Evolutionary conservation across 2,329 filamentous ascomycete species (phyloP), one percentile per base, ranked within the genome.

Genomic region (Xylaria sp.): DNA sequence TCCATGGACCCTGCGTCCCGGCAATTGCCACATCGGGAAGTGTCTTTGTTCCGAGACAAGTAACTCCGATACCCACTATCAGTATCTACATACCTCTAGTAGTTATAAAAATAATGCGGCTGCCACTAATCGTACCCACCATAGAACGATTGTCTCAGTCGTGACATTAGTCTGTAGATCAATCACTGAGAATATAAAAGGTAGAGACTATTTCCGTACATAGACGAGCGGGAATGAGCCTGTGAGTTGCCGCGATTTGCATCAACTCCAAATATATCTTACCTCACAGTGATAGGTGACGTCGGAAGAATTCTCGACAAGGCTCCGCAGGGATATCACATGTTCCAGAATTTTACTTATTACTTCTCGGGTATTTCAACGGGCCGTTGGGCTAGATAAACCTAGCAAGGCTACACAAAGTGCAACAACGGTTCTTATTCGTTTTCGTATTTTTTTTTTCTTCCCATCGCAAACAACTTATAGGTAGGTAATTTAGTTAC

Each of bases 361-460:
- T 6, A 30, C 28, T 30, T 6, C 32, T 10, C 32, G 32, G 32
- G 12, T 8, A 34, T 34, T 12, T 2, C 56, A 36, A 30, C 32
- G 46, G 58, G 30, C 32, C 20, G 45, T 61, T 41, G 13, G 12
- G 12, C 41, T 59, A 59, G 3, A 7, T 30, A 30, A 30, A 30
- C 28, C 28, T n/a, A 5, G 20, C 36, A 56, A 30, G 10, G 46
- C 46, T 28, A 48, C 46, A 25, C 46, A 6, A 55, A 23, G 18
- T 34, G 30, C n/a, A 9, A 55, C 7, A n/a, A 25, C 39, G 18
- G 23, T 64, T 69, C 67, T 69, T 69, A 69, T 69, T 69, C 67
- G 67, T 69, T 69, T 69, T 69, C 67, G 67, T 69, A 69, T 69
- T 67, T 58, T 36, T 15, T 57, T n/a, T n/a, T n/a, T n/a, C n/a